Conservation (phyloP, 1,139 yeast genomes). For the Eremothecium coryli region DNA sequence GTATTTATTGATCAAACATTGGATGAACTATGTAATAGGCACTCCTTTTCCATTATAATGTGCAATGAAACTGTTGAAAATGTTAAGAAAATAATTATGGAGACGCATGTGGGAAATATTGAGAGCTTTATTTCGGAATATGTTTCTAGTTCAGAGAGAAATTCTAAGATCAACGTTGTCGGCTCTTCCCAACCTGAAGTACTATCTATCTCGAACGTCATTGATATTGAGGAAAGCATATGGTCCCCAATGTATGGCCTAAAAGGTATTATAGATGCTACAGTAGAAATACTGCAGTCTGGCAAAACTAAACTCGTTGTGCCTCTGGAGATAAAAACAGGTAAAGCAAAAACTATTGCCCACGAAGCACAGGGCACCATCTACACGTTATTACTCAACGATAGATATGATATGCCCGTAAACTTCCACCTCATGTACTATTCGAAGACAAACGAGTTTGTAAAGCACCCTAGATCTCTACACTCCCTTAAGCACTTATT, state of each 20-base stretch:
- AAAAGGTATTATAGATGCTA: slow-evolving; percentile 86
- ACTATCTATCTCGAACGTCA: slow-evolving; percentile 51
- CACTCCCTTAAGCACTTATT: slow-evolving; percentile 54
- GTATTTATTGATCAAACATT: slow-evolving; percentile 39
- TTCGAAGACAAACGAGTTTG: slow-evolving; percentile 51
- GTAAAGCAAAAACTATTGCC: slow-evolving; percentile 48
- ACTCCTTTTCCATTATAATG: slow-evolving; percentile 47
- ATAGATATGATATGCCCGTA: slow-evolving; percentile 63
- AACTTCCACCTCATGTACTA: slow-evolving; percentile 64
- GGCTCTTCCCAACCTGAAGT: slow-evolving; percentile 36
- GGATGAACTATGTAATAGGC: slow-evolving; percentile 36
- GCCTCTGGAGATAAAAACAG: slow-evolving; percentile 89
- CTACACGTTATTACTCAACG: slow-evolving; percentile 73
- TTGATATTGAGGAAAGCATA: slow-evolving; percentile 83
- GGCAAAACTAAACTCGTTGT: slow-evolving; percentile 40
- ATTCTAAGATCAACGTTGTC: slow-evolving; percentile 31
- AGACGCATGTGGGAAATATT: slow-evolving; percentile 48
- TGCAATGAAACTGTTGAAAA: slow-evolving; percentile 44
- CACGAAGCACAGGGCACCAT: slow-evolving; percentile 85
- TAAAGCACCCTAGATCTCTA: slow-evolving; percentile 45
- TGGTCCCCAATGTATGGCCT: slow-evolving; percentile 89
- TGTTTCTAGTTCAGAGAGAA: slow-evolving; percentile 23
- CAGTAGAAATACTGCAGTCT: slow-evolving; percentile 50
- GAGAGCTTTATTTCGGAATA: slow-evolving; percentile 54
- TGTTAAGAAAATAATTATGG: slow-evolving; percentile 38